Evolutionary conservation across 2,329 filamentous ascomycete genomes (phyloP).

Genomic region (Curvularia sp.): DNA sequence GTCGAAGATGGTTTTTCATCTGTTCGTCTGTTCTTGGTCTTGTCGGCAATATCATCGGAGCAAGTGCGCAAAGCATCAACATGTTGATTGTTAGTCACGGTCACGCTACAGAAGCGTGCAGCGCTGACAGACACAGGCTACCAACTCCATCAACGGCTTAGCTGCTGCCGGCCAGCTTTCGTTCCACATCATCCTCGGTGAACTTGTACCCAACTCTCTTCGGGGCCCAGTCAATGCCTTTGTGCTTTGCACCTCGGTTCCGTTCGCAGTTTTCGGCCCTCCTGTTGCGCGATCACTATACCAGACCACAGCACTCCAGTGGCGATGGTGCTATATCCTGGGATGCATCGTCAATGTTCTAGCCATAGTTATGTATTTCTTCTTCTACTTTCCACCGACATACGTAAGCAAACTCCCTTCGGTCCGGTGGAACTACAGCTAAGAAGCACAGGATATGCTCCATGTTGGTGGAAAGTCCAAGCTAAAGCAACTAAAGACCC

Average conservation of each 20-base stretch:
- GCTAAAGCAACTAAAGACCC: constrained; percentile 44
- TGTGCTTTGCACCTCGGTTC: constrained; percentile 40
- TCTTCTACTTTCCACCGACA: constrained; percentile 49
- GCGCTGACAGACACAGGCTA: constrained; percentile 25
- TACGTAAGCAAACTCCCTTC: constrained; percentile 31
- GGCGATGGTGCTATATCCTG: constrained; percentile 45
- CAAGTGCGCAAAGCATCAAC: constrained; percentile 44
- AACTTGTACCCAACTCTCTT: constrained; percentile 47
- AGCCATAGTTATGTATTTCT: constrained; percentile 41
- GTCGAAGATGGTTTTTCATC: constrained; percentile 49
- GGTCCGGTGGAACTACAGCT: not conserved
- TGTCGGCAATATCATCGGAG: constrained; percentile 49
- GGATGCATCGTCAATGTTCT: constrained; percentile 42
- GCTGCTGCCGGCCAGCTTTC: constrained; percentile 51
- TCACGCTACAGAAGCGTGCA: not conserved
- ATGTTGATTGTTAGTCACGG: constrained; percentile 36
- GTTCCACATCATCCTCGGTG: constrained; percentile 50
- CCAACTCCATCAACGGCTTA: constrained; percentile 48
- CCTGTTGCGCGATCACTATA: constrained; percentile 42
- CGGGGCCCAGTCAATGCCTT: constrained; percentile 48
- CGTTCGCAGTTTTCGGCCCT: constrained; percentile 44
- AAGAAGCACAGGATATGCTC: constrained; percentile 40
- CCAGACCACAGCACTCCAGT: constrained; percentile 41
- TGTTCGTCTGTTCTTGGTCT: constrained; percentile 43
- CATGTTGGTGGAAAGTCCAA: constrained; percentile 46